A percentile compares a stretch with the other conserved stretches of the same genome.
Evolutionary conservation across 1,284 basidiomycete genomes (phyloP).

Genomic region (Moniliella sp.): DNA sequence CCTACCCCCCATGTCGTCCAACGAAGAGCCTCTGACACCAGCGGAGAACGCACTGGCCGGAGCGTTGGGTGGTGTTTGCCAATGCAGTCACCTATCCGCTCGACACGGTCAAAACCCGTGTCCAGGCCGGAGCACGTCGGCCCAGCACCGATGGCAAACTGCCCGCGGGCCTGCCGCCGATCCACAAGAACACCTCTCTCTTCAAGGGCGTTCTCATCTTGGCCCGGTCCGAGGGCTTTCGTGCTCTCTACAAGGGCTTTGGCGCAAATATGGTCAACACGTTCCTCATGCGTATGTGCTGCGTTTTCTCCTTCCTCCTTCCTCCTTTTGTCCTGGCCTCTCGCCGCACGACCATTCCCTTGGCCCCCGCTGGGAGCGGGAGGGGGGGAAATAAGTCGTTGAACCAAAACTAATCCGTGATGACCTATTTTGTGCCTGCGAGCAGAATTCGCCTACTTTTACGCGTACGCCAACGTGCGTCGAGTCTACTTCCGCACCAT

Average conservation of each 20-base stretch:
- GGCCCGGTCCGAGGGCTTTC: constrained; percentile 15
- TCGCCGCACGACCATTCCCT: too few relatives aligned
- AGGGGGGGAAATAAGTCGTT: too few relatives aligned
- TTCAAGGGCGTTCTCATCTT: constrained; percentile 24
- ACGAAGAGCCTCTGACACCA: constrained; percentile 52
- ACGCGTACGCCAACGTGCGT: constrained; percentile 83
- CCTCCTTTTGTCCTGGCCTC: too few relatives aligned
- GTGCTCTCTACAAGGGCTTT: constrained; percentile 74
- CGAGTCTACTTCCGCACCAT: constrained; percentile 43
- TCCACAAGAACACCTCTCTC: constrained; percentile 18
- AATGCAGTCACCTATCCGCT: constrained; percentile 64
- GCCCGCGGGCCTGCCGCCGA: too few relatives aligned
- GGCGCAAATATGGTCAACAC: constrained; percentile 94
- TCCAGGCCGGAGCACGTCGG: too few relatives aligned
- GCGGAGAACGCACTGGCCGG: constrained; percentile 81
- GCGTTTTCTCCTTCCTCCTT: too few relatives aligned
- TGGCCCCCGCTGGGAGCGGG: too few relatives aligned
- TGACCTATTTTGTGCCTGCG: too few relatives aligned
- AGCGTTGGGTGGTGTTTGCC: constrained; percentile 48
- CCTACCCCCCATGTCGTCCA: too few relatives aligned
- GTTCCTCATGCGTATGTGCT: constrained; percentile 58
- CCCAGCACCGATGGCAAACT: too few relatives aligned
- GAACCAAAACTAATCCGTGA: too few relatives aligned
- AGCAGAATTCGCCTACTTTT: constrained; percentile 93
- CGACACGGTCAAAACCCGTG: too few relatives aligned